Percentiles rank a stretch among this genome's conserved stretches.
These are phyloP conservation scores for Didymellaceae sp. DNA, from an alignment of 2,329 filamentous ascomycete genomes.

Conservation along the genomic window DNA sequence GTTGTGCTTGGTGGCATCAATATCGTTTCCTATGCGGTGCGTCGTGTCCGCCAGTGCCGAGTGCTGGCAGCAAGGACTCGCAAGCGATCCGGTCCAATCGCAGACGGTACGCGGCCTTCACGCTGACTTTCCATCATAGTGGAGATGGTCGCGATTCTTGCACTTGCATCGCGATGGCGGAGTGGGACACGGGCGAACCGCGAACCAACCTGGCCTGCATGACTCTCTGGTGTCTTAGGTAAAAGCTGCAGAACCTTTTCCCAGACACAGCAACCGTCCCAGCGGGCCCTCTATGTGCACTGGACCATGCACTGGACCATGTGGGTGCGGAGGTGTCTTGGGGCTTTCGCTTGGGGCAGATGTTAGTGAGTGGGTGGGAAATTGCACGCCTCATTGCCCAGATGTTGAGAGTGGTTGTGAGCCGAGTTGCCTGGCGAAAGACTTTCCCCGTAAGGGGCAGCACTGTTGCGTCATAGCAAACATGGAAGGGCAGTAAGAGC, in stretches of 20 bases:
- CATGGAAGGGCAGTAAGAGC: background rate
- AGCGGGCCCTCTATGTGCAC: constrained; percentile 11
- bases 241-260: constrained; percentile 15
- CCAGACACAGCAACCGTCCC: constrained; percentile 15
- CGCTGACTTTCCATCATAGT: constrained; percentile 31
- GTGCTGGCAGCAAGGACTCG: constrained; percentile 20
- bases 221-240: constrained; percentile 17
- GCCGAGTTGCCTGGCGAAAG: background rate
- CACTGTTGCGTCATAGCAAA: constrained; percentile 6
- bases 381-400: constrained; percentile 20
- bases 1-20: constrained; percentile 42
- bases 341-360: constrained; percentile 3
- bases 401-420: constrained; percentile 18
- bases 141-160: constrained; percentile 25
- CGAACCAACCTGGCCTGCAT: constrained; percentile 1
- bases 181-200: constrained; percentile 12
- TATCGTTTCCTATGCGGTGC: constrained; percentile 34
- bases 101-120: constrained; percentile 17
- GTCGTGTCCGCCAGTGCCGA: constrained; percentile 11
- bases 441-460: constrained; percentile 4
- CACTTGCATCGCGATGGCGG: constrained; percentile 19
- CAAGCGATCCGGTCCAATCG: constrained; percentile 20
- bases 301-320: constrained; percentile 11
- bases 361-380: constrained; percentile 10
- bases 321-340: constrained; percentile 12